These are phyloP conservation scores for Trichoderma breve DNA, from an alignment of 2,329 filamentous ascomycete genomes.

Conservation along the genomic window DNA sequence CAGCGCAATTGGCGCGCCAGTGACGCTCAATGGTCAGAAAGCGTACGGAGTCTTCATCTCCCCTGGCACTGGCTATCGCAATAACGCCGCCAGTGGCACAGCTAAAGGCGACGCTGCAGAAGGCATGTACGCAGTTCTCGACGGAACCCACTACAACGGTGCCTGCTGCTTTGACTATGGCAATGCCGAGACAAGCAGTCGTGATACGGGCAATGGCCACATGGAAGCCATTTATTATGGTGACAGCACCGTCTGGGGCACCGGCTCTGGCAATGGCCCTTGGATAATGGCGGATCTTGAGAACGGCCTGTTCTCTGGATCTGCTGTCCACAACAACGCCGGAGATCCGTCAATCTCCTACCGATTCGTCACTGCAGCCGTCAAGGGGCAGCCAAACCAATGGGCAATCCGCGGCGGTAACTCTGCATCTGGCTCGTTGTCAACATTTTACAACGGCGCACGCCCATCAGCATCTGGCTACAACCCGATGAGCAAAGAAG, in stretches of 20 bases:
- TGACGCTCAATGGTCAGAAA: conserved; percentile 3
- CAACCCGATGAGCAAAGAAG: conserved; percentile 1
- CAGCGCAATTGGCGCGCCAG: neutral
- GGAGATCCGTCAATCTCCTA: neutral
- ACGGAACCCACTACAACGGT: conserved; percentile 5
- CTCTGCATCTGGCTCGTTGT: neutral
- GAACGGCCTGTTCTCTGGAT: conserved; percentile 4
- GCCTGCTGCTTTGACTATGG: conserved; percentile 10
- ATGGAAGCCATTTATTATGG: conserved; percentile 13
- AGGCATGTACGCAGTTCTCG: conserved; percentile 7
- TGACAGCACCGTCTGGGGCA: neutral
- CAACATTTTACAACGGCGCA: neutral
- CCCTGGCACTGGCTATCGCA: conserved; percentile 2
- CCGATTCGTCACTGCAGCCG: neutral
- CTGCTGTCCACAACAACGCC: neutral
- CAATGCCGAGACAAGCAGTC: conserved; percentile 2
- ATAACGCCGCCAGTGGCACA: neutral
- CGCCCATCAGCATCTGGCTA: neutral
- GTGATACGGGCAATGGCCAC: neutral
- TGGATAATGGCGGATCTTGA: conserved; percentile 13
- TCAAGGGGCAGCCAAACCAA: conserved; percentile 3
- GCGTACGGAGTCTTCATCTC: conserved; percentile 1
- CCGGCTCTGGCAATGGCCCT: neutral
- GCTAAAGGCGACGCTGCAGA: neutral
- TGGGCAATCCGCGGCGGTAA: conserved; percentile 1